Evolutionary conservation across 1,284 basidiomycete genomes (phyloP).

Genomic region (Puccinia polysora): DNA sequence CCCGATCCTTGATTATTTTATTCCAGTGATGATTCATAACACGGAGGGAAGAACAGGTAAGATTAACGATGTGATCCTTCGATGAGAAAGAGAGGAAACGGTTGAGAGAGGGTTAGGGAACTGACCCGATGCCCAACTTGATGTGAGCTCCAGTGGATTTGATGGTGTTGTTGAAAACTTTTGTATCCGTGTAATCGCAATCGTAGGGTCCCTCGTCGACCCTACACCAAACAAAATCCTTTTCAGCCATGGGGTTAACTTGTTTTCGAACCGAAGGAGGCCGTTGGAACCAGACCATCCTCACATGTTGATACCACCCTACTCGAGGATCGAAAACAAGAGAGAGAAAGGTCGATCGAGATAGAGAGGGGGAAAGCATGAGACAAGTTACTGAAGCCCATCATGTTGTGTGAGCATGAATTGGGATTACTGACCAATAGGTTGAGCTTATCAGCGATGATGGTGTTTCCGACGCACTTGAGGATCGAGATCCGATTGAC

Average conservation of each 20-base stretch:
- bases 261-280: background rate
- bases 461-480: constrained; percentile 41
- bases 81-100: background rate
- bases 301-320: constrained; percentile 44
- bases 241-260: no score
- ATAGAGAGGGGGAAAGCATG: background rate
- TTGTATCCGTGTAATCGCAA: constrained; percentile 32
- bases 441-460: constrained; percentile 40
- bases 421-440: constrained; percentile 21
- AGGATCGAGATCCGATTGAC: background rate
- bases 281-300: background rate
- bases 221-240: constrained; percentile 15
- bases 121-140: constrained; percentile 41
- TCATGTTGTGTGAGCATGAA: background rate
- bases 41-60: background rate
- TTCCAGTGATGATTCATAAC: background rate
- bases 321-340: background rate
- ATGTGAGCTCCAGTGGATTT: constrained; percentile 34
- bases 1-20: constrained; percentile 26
- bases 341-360: background rate
- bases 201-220: constrained; percentile 37
- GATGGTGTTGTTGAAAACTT: constrained; percentile 39
- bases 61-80: background rate
- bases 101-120: background rate
- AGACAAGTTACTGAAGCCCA: no score